Evolutionary conservation across 176 grass and related monocot species (phyloP).

Genomic region (Pontederia crassipes): DNA sequence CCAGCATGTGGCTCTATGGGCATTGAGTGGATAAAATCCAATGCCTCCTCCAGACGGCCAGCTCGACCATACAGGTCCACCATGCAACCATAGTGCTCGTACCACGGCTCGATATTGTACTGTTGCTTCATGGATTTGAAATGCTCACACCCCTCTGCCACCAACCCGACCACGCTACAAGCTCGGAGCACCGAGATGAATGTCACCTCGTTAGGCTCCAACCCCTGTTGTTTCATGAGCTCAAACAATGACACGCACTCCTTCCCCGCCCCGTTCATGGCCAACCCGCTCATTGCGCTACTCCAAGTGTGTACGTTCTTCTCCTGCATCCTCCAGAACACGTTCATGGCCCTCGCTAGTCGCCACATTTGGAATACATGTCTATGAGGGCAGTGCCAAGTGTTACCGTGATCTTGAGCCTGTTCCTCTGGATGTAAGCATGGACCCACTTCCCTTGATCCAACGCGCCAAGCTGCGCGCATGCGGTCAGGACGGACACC

Average conservation of each 20-base stretch:
- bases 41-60: conserved; percentile 43
- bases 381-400: conserved; percentile 64
- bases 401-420: conserved; percentile 38
- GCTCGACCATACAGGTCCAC: conserved; percentile 67
- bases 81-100: conserved; percentile 69
- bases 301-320: conserved; percentile 77
- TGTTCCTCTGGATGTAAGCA: conserved; percentile 13
- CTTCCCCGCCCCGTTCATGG: conserved; percentile 48
- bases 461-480: conserved; percentile 46
- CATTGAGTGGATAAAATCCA: conserved; percentile 55
- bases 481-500: conserved; percentile 49
- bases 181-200: conserved; percentile 58
- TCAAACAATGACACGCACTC: conserved; percentile 60
- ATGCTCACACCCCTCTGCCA: conserved; percentile 35
- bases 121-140: conserved; percentile 45
- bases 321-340: conserved; percentile 56
- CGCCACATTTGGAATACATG: conserved; percentile 76
- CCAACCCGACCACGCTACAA: conserved; percentile 56
- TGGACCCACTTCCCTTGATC: conserved; percentile 62
- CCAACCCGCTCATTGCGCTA: conserved; percentile 46
- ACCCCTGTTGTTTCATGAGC: conserved; percentile 31
- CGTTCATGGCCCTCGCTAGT: conserved; percentile 31
- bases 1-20: conserved; percentile 51
- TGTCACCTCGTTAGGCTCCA: conserved; percentile 51
- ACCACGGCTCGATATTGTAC: conserved; percentile 45